Conservation (phyloP, 495 filamentous ascomycete genomes). For the Lasiosphaeria ovina region DNA sequence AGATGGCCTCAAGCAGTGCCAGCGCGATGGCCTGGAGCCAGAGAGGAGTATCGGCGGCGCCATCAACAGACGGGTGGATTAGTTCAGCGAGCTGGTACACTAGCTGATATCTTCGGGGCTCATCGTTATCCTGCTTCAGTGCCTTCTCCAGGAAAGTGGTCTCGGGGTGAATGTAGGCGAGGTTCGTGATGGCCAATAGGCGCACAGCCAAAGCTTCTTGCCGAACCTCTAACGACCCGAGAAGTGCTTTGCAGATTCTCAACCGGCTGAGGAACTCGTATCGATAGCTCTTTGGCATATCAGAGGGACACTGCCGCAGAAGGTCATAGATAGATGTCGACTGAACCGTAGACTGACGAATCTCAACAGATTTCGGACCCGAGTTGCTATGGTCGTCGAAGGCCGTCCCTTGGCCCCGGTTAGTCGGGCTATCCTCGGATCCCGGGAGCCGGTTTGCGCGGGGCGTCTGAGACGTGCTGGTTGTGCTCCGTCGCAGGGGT, state of each 20-base stretch:
- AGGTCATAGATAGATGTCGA: conserved; percentile 64
- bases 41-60: conserved; percentile 62
- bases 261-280: conserved; percentile 87
- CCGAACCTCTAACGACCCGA: conserved; percentile 60
- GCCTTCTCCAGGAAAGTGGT: conserved; percentile 76
- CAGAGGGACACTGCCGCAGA: conserved; percentile 57
- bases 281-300: conserved; percentile 67
- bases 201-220: conserved; percentile 78
- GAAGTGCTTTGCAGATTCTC: conserved; percentile 75
- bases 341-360: conserved; percentile 63
- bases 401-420: conserved; percentile 24
- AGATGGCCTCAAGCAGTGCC: conserved; percentile 73
- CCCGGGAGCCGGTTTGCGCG: conserved; percentile 31
- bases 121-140: conserved; percentile 82
- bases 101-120: conserved; percentile 84
- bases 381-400: conserved; percentile 55
- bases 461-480: conserved; percentile 35
- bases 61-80: conserved; percentile 71
- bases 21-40: conserved; percentile 82
- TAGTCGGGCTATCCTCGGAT: conserved; percentile 44
- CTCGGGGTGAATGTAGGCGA: conserved; percentile 85
- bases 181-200: conserved; percentile 83
- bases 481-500: conserved; percentile 47
- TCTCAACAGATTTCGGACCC: conserved; percentile 62
- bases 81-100: conserved; percentile 90